Percentiles rank a stretch among this genome's conserved stretches.
phyloP scores from a whole-genome alignment of 441 rosid genomes.

The Pelargonium australe region DNA sequence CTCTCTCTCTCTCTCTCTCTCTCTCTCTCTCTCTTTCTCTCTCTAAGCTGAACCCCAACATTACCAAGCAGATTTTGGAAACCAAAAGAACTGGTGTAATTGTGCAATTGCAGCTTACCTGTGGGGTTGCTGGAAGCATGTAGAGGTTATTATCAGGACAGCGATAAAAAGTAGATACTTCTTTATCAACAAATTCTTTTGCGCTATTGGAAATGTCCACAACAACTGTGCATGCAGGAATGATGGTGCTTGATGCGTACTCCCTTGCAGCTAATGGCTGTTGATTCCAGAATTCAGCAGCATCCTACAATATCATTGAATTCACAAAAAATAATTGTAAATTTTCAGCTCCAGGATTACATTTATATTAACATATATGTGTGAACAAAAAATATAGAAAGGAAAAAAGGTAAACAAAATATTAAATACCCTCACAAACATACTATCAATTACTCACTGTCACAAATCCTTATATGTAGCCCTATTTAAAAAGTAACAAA shows the following conservation, averaged over 20 bases:
- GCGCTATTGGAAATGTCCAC: slow-evolving; percentile 65
- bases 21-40: no score
- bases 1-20: no score
- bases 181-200: slow-evolving; percentile 72
- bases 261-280: slow-evolving; percentile 76
- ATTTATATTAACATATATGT: no score
- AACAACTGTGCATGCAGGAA: slow-evolving; percentile 75
- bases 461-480: no score
- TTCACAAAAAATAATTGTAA: background rate
- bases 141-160: slow-evolving; percentile 85
- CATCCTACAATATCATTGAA: slow-evolving; percentile 44
- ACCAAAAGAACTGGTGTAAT: background rate
- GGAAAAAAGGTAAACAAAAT: no score
- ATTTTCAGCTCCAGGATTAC: background rate
- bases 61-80: background rate
- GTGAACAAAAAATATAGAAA: no score
- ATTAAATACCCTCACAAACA: no score
- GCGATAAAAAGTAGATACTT: slow-evolving; percentile 72
- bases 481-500: no score
- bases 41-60: no score
- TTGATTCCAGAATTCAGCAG: slow-evolving; percentile 80
- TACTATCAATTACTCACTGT: no score
- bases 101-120: slow-evolving; percentile 37
- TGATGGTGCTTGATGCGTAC: slow-evolving; percentile 70
- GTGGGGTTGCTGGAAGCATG: slow-evolving; percentile 93